A percentile compares a stretch with the other conserved stretches of the same genome.
These are phyloP conservation scores for Arthrobotrys musiformis DNA, from an alignment of 2,329 filamentous ascomycete genomes.

Conservation along the genomic window DNA sequence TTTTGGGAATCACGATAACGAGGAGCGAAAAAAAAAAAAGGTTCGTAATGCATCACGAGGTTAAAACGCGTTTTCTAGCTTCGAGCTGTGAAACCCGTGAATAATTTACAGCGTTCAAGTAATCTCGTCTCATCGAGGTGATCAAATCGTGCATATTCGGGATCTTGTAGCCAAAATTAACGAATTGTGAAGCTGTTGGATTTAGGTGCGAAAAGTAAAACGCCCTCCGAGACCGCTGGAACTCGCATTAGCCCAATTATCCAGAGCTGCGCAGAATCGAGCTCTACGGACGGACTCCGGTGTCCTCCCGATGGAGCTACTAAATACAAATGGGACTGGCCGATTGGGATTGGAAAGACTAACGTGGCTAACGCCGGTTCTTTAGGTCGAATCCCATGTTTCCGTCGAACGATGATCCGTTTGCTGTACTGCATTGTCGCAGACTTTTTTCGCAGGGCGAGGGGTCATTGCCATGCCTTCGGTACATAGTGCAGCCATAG, in stretches of 20 bases:
- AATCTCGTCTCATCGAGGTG: not conserved
- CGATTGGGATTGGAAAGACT: not conserved
- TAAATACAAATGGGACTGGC: not conserved
- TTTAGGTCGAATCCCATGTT: not conserved
- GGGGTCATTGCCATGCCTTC: too few species aligned
- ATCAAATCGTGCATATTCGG: not conserved
- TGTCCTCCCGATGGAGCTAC: not conserved
- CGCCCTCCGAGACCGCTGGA: conserved; percentile 11
- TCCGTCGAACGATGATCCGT: not conserved
- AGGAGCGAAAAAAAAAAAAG: not conserved
- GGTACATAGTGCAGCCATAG: not conserved
- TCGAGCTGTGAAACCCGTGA: not conserved
- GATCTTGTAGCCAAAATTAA: not conserved
- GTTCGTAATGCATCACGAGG: conserved; percentile 12
- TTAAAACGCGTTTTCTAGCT: conserved; percentile 3
- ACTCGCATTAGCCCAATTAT: not conserved
- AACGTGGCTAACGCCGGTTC: not conserved
- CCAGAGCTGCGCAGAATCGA: conserved; percentile 15
- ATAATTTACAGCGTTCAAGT: not conserved
- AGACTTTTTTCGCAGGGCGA: not conserved
- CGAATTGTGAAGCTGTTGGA: not conserved
- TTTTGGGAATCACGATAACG: conserved; percentile 15
- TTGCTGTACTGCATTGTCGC: not conserved
- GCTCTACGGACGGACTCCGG: not conserved
- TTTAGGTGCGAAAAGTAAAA: not conserved